Evolutionary conservation across 2,329 filamentous ascomycete genomes (phyloP), one percentile per base, ranked within the genome.

Genomic region (Exserohilum rostratum): DNA sequence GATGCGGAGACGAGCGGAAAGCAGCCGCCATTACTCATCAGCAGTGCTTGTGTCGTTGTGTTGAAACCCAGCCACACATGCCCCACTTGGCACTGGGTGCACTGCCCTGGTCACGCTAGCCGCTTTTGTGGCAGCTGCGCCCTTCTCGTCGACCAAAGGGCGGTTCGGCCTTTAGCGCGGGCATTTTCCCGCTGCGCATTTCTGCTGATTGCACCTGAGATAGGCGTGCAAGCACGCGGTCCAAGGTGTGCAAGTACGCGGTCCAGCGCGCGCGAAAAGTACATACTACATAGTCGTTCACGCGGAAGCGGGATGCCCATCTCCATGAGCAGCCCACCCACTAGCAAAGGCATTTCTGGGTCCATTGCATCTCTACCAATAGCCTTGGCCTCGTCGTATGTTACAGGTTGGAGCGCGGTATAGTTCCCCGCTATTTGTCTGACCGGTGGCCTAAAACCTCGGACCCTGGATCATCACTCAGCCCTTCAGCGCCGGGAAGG

Each of bases 401-500:
- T 27, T 46, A 46, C 43, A 30, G 13, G 20, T 20, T 7, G 44
- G 35, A 53, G 53, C 46, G 29, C 34, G 22, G 22, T 25, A 25
- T 25, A 18, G 46, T 44, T 57, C 53, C 53, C 31, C 53, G 44
- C 59, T 60, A 60, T 50, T 53, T 13, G 11, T 46, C 50, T 60
- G 48, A 62, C 59, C 57, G 59, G 59, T 57, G 46, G 50, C 47
- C 50, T 55, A 22, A 60, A 58, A 53, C 46, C 45, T 50, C 37
- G 29, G 54, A 61, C 58, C 30, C 42, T 49, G 43, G 51, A 52
- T 37, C 44, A 40, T 22, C 44, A 39, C 37, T 59, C 49, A 58
- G 57, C 59, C 59, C 57, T 61, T 60, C 59, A 44, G 46, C 49
- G 50, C 43, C 46, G 20, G 18, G 40, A 57, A 60, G 57, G 57